A percentile compares a stretch with the other conserved stretches of the same genome.
Conservation (phyloP, 108 stramenopile species). For the Cyclotella choctawhatcheeana region DNA sequence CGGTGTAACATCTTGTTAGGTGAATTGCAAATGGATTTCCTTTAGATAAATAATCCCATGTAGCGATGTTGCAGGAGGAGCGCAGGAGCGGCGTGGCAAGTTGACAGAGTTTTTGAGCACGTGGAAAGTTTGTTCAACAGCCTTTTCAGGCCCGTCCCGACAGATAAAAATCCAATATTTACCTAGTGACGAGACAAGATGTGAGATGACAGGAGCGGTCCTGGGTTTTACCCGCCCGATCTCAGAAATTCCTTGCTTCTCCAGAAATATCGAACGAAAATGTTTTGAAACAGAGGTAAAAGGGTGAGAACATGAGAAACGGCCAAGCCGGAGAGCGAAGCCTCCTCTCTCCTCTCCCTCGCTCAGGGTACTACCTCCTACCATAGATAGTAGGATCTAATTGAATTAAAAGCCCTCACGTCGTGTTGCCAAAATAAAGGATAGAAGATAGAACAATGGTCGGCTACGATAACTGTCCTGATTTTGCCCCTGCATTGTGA, state of each 20-base stretch:
- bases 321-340: too few species aligned
- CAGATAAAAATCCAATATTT: too few species aligned
- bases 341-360: background rate
- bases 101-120: too few species aligned
- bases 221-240: background rate
- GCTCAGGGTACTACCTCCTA: background rate
- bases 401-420: background rate
- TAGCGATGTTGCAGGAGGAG: too few species aligned
- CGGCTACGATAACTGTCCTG: constrained; percentile 3
- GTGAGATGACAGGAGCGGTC: background rate
- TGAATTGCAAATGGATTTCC: background rate
- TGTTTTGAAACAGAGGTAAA: background rate
- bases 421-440: background rate
- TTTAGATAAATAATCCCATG: too few species aligned
- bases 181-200: too few species aligned
- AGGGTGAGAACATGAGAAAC: background rate
- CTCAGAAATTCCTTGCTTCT: background rate
- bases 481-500: constrained; percentile 9
- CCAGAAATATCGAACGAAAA: background rate
- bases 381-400: background rate
- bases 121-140: too few species aligned
- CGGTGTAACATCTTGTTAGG: background rate
- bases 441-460: constrained; percentile 1
- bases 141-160: too few species aligned
- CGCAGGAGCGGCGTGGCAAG: too few species aligned